A percentile compares a stretch with the other conserved stretches of the same genome.
Conservation (phyloP, 192 early-diverging fungal species). For the Chytriomyces sp. region DNA sequence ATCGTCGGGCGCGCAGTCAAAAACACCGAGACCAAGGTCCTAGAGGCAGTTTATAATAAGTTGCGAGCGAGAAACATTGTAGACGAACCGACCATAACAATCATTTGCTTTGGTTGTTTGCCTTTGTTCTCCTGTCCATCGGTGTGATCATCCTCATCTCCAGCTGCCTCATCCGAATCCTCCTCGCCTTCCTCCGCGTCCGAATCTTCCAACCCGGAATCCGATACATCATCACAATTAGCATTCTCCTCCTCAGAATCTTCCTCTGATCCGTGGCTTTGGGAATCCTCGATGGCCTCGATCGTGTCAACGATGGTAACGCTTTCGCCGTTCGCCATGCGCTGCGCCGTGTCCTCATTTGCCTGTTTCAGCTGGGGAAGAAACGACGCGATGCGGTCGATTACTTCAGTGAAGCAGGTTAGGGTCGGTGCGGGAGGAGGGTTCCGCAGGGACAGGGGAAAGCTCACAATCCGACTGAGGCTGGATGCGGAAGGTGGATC, state of each 20-base stretch:
- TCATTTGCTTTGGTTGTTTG: too few species aligned
- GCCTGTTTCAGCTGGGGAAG: constrained; percentile 25
- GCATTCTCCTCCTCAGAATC: too few species aligned
- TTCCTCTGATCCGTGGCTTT: too few species aligned
- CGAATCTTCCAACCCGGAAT: too few species aligned
- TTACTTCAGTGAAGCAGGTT: background rate
- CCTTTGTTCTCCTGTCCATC: too few species aligned
- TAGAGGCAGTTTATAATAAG: background rate
- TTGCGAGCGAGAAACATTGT: background rate
- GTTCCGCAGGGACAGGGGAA: too few species aligned
- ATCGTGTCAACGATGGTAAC: constrained; percentile 23
- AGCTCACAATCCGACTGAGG: constrained; percentile 2
- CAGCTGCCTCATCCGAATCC: too few species aligned
- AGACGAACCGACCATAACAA: background rate
- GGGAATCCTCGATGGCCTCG: background rate
- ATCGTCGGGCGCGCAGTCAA: constrained; percentile 25
- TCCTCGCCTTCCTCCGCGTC: too few species aligned
- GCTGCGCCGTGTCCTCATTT: background rate
- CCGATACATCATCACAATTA: constrained; percentile 21
- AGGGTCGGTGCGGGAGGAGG: background rate
- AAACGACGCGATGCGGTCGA: constrained; percentile 11
- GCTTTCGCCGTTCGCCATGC: constrained; percentile 3
- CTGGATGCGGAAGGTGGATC: background rate
- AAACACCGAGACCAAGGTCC: constrained; percentile 23
- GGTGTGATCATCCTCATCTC: too few species aligned